Evolutionary conservation across 208 protist genomes (phyloP), one percentile per base, ranked within the genome.

Genomic region (Trypanosoma congolense): DNA sequence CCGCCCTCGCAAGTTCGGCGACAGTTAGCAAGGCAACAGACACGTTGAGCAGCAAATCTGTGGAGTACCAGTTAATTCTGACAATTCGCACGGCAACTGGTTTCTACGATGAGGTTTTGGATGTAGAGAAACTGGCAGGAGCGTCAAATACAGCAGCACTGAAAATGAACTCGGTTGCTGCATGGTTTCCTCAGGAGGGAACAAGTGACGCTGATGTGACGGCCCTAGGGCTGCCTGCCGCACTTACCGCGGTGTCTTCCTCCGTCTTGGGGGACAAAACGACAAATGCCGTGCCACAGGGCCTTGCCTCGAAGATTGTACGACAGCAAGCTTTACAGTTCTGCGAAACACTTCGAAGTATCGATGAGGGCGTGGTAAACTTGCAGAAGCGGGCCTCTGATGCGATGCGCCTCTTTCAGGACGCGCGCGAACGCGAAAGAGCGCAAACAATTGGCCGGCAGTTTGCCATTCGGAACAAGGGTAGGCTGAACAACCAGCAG

Each of bases 41-140:
- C 45, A 79, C 65, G 33, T 24, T 58, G n/a, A 43, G 59, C 38
- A 90, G 79, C 44, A 79, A 75, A 59, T 86, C 76, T 0, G 72
- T 92, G 44, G 77, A 73, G 69, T 87, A 84, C 58, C 84, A 88
- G 63, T 64, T 95, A 16, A 89, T 84, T 56, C 58, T 92, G 36
- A 80, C 74, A 1, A 56, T 86, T 31, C 88, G 83, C 40, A 92
- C 80, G 14, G 62, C 64, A 22, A 83, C 75, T 12, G 77, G 80
- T 30, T 80, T 95, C 43, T 79, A 66, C 50, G 75, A 87, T 59
- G 75, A 75, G 18, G 68, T 92, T 42, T 61, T 87, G 4, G 80
- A 90, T 62, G 75, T 77, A 22, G 80, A 80, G 68, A 88, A 80
- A 36, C 72, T 92, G 25, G 73, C 71, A 22, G 83, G 79, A 22